phyloP scores from a whole-genome alignment of 129 eudicot species.

The Helianthus annuus region HanXRQr2.0-SUNRISE NC_035434.2:115184313-115184812 shows the following conservation, averaged over 20 bases:
- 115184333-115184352: constrained; percentile 10
- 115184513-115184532: constrained; percentile 42
- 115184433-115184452: constrained; percentile 57
- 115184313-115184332: not conserved
- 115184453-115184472: constrained; percentile 65
- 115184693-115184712: constrained; percentile 47
- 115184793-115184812: constrained; percentile 67
- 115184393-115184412: constrained; percentile 56
- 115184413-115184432: constrained; percentile 54
- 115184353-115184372: constrained; percentile 3
- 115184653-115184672: constrained; percentile 47
- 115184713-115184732: constrained; percentile 62
- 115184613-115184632: constrained; percentile 57
- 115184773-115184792: constrained; percentile 68
- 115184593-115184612: constrained; percentile 52
- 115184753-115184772: constrained; percentile 41
- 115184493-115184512: constrained; percentile 55
- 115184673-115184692: constrained; percentile 44
- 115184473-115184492: constrained; percentile 68
- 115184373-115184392: constrained; percentile 46
- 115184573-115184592: constrained; percentile 53
- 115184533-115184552: constrained; percentile 48
- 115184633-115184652: constrained; percentile 49
- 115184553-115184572: constrained; percentile 50
- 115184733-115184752: constrained; percentile 48